These are phyloP conservation scores for Saccharomycopsis guyanensis DNA, from an alignment of 805 yeast genomes.

Conservation along the genomic window DNA sequence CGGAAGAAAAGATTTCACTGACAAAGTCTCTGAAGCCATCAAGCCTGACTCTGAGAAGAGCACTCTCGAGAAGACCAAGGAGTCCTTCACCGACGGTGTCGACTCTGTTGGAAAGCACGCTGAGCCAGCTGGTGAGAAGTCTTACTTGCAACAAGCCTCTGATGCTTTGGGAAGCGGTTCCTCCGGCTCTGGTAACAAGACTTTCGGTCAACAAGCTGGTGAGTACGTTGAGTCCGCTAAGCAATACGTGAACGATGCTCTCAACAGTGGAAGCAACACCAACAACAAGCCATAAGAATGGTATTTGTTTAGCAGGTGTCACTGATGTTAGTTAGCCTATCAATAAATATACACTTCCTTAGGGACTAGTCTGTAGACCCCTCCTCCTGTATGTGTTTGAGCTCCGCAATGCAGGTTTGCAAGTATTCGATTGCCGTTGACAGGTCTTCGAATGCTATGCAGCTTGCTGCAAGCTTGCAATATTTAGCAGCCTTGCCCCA, in stretches of 20 bases:
- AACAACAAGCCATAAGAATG: not conserved
- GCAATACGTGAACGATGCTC: not conserved
- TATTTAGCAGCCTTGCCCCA: not conserved
- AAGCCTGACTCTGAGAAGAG: slow-evolving; percentile 70
- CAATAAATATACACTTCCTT: not conserved
- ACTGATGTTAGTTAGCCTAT: not conserved
- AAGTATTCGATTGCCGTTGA: slow-evolving; percentile 60
- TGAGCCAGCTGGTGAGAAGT: slow-evolving; percentile 63
- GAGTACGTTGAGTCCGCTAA: not conserved
- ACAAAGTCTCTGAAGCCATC: slow-evolving; percentile 57
- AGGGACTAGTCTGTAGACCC: not conserved
- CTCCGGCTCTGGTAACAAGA: slow-evolving; percentile 39
- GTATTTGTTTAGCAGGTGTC: not conserved
- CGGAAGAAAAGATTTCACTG: slow-evolving; percentile 71
- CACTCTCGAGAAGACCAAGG: slow-evolving; percentile 60
- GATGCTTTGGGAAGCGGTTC: slow-evolving; percentile 50
- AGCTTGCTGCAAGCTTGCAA: slow-evolving; percentile 61
- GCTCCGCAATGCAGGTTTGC: too few relatives aligned
- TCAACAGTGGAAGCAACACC: not conserved
- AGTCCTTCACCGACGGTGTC: slow-evolving; percentile 51
- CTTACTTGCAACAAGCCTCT: slow-evolving; percentile 44
- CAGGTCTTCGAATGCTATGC: slow-evolving; percentile 68
- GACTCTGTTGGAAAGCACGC: slow-evolving; percentile 54
- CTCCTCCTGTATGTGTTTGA: too few relatives aligned
- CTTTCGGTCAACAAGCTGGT: slow-evolving; percentile 49